Conservation (phyloP, 1,284 basidiomycete genomes). For the Cutaneotrichosporon sp. region DNA sequence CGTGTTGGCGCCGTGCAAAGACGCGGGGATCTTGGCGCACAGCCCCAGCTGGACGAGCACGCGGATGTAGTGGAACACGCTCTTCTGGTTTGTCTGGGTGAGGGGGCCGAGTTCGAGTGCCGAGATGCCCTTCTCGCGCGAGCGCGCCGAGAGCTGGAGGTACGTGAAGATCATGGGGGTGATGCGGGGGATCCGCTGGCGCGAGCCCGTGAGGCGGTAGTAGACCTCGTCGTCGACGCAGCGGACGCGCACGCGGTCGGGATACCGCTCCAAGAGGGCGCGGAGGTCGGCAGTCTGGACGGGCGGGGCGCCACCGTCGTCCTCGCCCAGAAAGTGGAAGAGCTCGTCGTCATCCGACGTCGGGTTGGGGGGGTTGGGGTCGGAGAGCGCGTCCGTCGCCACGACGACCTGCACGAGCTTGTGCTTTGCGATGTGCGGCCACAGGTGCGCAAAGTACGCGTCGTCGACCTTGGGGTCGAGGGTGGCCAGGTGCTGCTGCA, state of each 20-base stretch:
- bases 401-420: slow-evolving; percentile 36
- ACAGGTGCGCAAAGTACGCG: slow-evolving; percentile 44
- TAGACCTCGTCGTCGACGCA: slow-evolving; percentile 48
- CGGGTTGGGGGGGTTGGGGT: slow-evolving; percentile 15
- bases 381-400: slow-evolving; percentile 32
- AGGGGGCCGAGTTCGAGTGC: slow-evolving; percentile 42
- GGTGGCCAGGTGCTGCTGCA: slow-evolving; percentile 30
- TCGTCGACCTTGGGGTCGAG: slow-evolving; percentile 39
- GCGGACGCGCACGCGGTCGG: slow-evolving; percentile 41
- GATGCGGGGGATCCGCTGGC: slow-evolving; percentile 39
- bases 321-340: slow-evolving; percentile 29
- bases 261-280: slow-evolving; percentile 36
- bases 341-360: slow-evolving; percentile 20
- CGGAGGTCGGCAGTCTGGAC: slow-evolving; percentile 25
- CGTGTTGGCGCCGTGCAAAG: slow-evolving; percentile 38
- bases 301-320: slow-evolving; percentile 28
- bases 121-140: slow-evolving; percentile 21
- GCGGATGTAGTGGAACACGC: slow-evolving; percentile 46
- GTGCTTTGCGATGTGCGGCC: slow-evolving; percentile 36
- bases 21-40: slow-evolving; percentile 43
- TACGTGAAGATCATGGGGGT: slow-evolving; percentile 40
- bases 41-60: slow-evolving; percentile 38
- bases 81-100: slow-evolving; percentile 42
- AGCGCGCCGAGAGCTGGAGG: slow-evolving; percentile 24
- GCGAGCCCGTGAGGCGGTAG: slow-evolving; percentile 44